These are phyloP conservation scores for Cryoendolithus antarcticus DNA, from an alignment of 2,329 filamentous ascomycete species.

Conservation along the genomic window DNA sequence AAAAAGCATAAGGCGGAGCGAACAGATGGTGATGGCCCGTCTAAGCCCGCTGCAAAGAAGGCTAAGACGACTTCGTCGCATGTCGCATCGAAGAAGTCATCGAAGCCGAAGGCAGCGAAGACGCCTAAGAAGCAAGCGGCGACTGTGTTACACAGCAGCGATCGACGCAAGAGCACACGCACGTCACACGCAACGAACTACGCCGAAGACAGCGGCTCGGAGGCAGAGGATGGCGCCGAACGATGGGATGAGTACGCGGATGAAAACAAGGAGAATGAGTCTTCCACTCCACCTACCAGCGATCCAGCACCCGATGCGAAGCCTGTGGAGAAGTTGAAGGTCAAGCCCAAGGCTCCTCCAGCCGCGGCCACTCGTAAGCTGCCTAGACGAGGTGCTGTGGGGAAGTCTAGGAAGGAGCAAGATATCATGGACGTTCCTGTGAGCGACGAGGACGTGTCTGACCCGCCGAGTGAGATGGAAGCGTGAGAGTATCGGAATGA, in stretches of 20 bases:
- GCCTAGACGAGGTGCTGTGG: constrained; percentile 7
- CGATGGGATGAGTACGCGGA: constrained; percentile 10
- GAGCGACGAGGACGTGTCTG: constrained; percentile 16
- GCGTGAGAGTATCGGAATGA: constrained; percentile 3
- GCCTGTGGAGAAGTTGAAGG: constrained; percentile 6
- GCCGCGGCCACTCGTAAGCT: constrained; percentile 8
- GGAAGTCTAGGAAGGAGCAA: constrained; percentile 12
- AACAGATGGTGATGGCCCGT: constrained; percentile 1
- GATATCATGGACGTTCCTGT: constrained; percentile 14
- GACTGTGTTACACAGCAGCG: constrained; percentile 27
- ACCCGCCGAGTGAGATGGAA: constrained; percentile 14
- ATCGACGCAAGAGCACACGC: constrained; percentile 31
- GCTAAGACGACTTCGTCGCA: constrained; percentile 13
- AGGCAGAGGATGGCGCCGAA: constrained; percentile 27
- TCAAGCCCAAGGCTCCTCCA: constrained; percentile 4
- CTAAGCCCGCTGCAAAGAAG: constrained; percentile 17
- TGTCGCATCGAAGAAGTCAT: constrained; percentile 23
- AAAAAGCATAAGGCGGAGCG: constrained; percentile 33
- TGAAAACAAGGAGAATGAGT: constrained; percentile 14
- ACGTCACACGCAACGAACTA: constrained; percentile 31
- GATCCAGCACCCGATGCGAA: constrained; percentile 11
- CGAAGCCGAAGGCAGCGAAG: constrained; percentile 22
- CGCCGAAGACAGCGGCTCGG: constrained; percentile 31
- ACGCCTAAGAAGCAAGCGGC: constrained; percentile 27
- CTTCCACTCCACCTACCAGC: constrained; percentile 19